Conservation (phyloP, 1,139 yeast genomes). For the Kodamaea alishanica region DNA sequence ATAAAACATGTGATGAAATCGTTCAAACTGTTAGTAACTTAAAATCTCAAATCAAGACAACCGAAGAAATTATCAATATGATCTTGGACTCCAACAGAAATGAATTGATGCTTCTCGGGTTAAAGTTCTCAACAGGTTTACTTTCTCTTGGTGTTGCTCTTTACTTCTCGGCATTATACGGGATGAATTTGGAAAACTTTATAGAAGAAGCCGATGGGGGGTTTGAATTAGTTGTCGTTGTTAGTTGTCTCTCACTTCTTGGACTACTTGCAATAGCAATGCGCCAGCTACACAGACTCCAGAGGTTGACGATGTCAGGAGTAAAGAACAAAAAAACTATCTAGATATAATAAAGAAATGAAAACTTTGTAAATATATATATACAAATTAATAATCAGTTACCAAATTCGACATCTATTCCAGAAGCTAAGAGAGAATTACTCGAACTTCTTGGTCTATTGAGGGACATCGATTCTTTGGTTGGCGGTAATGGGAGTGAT, state of each 20-base stretch:
- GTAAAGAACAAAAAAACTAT: slow-evolving; percentile 16
- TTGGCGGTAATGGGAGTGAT: neutral
- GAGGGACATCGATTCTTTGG: slow-evolving; percentile 5
- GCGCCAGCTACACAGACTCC: slow-evolving; percentile 30
- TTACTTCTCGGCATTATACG: slow-evolving; percentile 42
- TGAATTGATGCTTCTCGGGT: slow-evolving; percentile 45
- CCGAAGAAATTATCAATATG: slow-evolving; percentile 46
- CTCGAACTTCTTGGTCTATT: slow-evolving; percentile 21
- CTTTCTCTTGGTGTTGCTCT: slow-evolving; percentile 39
- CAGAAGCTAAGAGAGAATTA: slow-evolving; percentile 26
- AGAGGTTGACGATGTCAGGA: slow-evolving; percentile 45
- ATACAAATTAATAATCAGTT: slow-evolving; percentile 3
- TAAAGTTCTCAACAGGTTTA: slow-evolving; percentile 41
- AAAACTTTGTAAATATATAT: slow-evolving; percentile 1
- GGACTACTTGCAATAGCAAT: slow-evolving; percentile 27
- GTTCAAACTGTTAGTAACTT: slow-evolving; percentile 44
- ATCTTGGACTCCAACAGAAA: slow-evolving; percentile 47
- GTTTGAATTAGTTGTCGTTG: slow-evolving; percentile 31
- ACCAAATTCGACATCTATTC: slow-evolving; percentile 32
- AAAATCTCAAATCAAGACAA: slow-evolving; percentile 40
- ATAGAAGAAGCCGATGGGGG: slow-evolving; percentile 36
- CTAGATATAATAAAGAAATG: slow-evolving; percentile 1
- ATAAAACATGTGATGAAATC: slow-evolving; percentile 42
- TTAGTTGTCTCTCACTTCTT: slow-evolving; percentile 26
- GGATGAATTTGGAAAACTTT: slow-evolving; percentile 40